Base-by-base conservation (phyloP, 1,284 basidiomycete genomes). In the Ceratobasidium sp. region DNA sequence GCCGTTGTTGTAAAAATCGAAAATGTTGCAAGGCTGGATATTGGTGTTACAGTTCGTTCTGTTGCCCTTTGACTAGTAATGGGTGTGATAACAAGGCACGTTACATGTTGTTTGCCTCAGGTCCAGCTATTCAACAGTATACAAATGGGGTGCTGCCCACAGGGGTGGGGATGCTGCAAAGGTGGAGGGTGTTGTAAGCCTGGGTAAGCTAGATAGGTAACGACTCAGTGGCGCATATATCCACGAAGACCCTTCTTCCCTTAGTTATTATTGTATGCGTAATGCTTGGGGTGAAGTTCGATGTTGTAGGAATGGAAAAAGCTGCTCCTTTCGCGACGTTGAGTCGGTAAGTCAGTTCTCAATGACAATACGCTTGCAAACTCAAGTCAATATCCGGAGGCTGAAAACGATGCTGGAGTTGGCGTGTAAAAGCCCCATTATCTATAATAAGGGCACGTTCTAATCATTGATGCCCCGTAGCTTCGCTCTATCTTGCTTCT, bases 181-280 rank as follows among this genome's bases (percentile, higher is more conserved):
- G 68, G 62, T 23, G 62, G 62, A 23, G 40, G n/a, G 9, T 65
- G 40, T 46, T 67, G 65, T 46, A 67, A 67, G 46, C 65, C 65
- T 52, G 65, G 65, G 65, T 67, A 50, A 42, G 50, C 50, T 10
- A 12, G n/a, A n/a, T 56, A 52, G 2, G 17, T n/a, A n/a, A 52
- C 13, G 50, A 52, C 2, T 52, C 46, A 9, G 2, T 17, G 2
- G 17, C 46, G 17, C 17, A 17, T 48, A 48, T 2, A 48, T 9
- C 17, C 17, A 48, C 17, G 10, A 9, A 33, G 33, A 2, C 33
- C 33, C 33, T 33, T 48, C 17, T 7, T 7, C 17, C 46, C 46
- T 10, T n/a, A 64, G 61, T n/a, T 64, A 64, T 17, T 64, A 64
- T 28, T 64, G 61, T 40, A 42, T 64, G 13, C 61, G 23, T n/a